These are phyloP conservation scores for Podaxis carcinomalis DNA, from an alignment of 768 basidiomycete species.

Conservation along the genomic window DNA sequence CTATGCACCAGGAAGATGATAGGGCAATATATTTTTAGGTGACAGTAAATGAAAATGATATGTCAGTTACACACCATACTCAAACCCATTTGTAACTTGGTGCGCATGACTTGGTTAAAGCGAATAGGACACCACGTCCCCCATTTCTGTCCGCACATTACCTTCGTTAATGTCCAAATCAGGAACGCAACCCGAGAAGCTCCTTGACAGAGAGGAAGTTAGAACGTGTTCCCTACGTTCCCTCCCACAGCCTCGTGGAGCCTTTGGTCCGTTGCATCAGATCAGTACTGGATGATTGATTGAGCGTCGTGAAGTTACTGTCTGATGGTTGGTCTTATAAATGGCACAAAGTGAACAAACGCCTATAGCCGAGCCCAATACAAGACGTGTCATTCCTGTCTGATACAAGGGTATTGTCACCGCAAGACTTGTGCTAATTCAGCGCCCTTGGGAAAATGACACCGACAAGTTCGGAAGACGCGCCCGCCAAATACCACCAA, in stretches of 20 bases:
- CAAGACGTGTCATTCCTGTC: background rate
- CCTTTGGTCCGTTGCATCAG: slow-evolving; percentile 13
- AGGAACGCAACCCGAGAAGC: slow-evolving; percentile 60
- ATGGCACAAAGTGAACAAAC: background rate
- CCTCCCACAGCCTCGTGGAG: slow-evolving; percentile 10
- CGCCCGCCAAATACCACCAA: slow-evolving; percentile 50
- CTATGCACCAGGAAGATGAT: no score
- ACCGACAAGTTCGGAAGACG: slow-evolving; percentile 15
- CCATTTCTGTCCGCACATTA: slow-evolving; percentile 52
- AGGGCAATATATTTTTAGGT: no score
- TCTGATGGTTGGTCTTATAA: slow-evolving; percentile 35
- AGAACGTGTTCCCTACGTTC: slow-evolving; percentile 23
- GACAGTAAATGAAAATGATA: no score
- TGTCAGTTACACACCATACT: background rate
- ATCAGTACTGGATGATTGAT: slow-evolving; percentile 12
- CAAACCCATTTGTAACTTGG: slow-evolving; percentile 6
- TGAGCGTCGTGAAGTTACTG: slow-evolving; percentile 45
- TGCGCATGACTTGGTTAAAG: slow-evolving; percentile 54
- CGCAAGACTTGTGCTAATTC: slow-evolving; percentile 42
- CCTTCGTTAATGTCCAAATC: slow-evolving; percentile 15
- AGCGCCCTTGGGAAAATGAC: slow-evolving; percentile 26
- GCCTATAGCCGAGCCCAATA: background rate
- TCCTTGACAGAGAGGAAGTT: slow-evolving; percentile 59
- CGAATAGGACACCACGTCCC: slow-evolving; percentile 71
- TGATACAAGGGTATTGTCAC: background rate